Percentiles rank a stretch among this genome's conserved stretches.
Evolutionary conservation across 1,139 yeast genomes (phyloP).

Genomic region (Wickerhamiella infanticola): DNA sequence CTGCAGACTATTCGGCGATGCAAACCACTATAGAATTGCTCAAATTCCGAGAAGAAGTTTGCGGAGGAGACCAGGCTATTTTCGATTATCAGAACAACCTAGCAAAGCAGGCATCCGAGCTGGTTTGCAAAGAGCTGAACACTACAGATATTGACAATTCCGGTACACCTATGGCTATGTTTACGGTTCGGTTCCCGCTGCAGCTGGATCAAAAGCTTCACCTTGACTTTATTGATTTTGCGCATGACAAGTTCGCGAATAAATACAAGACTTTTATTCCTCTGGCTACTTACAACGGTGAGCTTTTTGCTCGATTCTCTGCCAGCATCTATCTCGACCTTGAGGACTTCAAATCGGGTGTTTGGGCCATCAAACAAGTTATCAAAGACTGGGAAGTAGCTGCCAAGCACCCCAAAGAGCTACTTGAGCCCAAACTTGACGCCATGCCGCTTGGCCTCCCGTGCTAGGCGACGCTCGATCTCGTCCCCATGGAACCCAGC

Average conservation of each 20-base stretch:
- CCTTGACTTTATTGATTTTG: conserved; percentile 6
- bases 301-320: conserved; percentile 37
- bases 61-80: conserved; percentile 50
- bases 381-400: conserved; percentile 9
- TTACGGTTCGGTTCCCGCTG: conserved; percentile 33
- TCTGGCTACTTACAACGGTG: conserved; percentile 28
- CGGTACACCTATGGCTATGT: conserved; percentile 27
- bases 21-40: conserved; percentile 30
- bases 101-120: conserved; percentile 30
- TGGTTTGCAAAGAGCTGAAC: conserved; percentile 23
- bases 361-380: conserved; percentile 21
- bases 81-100: conserved; percentile 33
- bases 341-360: conserved; percentile 36
- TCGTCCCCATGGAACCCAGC: conserved; percentile 4
- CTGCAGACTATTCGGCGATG: conserved; percentile 25
- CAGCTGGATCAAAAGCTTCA: conserved; percentile 6
- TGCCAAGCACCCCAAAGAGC: neutral
- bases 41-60: conserved; percentile 35
- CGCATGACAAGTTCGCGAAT: conserved; percentile 14
- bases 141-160: conserved; percentile 27
- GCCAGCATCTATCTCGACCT: conserved; percentile 46
- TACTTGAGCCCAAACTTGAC: neutral
- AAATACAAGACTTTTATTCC: conserved; percentile 35
- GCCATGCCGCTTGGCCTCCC: neutral
- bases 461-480: conserved; percentile 4